phyloP scores from a whole-genome alignment of 192 early-diverging fungal genomes.

The Coemansia furcata region DNA sequence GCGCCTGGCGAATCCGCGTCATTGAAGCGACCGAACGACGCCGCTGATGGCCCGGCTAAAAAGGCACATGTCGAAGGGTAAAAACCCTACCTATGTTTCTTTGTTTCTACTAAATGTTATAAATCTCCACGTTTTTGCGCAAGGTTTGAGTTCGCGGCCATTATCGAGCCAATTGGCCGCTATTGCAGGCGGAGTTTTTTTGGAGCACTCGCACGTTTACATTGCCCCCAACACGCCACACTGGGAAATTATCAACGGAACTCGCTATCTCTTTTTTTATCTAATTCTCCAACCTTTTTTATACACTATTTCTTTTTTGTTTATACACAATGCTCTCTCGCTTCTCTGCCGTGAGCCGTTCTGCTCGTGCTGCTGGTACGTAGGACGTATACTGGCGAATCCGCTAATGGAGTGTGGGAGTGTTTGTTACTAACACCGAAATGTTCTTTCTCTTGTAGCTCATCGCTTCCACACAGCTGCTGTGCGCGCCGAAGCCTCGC shows the following conservation, averaged over 20 bases:
- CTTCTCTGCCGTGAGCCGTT: conserved; percentile 29
- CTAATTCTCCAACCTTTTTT: background rate
- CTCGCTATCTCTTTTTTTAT: background rate
- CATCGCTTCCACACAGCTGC: conserved; percentile 66
- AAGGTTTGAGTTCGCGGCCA: background rate
- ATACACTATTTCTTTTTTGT: background rate
- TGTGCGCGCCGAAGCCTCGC: conserved; percentile 25
- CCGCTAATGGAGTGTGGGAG: background rate
- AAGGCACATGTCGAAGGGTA: conserved; percentile 35
- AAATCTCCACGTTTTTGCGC: background rate
- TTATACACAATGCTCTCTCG: conserved; percentile 29
- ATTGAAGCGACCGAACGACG: conserved; percentile 30
- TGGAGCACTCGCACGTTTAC: background rate
- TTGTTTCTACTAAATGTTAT: background rate
- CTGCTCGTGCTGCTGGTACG: conserved; percentile 36
- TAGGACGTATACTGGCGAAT: background rate
- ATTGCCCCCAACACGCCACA: background rate
- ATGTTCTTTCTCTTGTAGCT: conserved; percentile 36
- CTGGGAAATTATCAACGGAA: background rate
- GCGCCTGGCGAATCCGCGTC: conserved; percentile 9
- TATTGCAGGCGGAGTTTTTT: background rate
- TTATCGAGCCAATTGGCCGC: background rate
- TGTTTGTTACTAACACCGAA: background rate
- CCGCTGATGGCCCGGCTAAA: conserved; percentile 35
- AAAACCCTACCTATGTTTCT: background rate